A percentile compares a stretch with the other conserved stretches of the same genome.
Conservation (phyloP, 1,139 yeast species). For the Arxiozyma heterogenica region DNA sequence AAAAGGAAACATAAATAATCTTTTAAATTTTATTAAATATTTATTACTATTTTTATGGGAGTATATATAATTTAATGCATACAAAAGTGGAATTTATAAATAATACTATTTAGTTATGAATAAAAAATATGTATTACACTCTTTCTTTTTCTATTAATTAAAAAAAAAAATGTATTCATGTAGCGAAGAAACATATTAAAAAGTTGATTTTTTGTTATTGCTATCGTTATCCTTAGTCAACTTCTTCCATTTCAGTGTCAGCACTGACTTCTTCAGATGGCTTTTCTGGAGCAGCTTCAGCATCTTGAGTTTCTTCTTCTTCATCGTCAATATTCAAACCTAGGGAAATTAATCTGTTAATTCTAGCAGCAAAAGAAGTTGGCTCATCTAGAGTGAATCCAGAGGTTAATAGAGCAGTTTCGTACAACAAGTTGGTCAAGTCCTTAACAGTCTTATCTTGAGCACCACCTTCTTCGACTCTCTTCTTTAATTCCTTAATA, state of each 20-base stretch:
- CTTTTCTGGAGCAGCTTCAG: conserved; percentile 41
- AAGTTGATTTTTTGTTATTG: not conserved
- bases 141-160: no score
- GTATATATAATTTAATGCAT: not conserved
- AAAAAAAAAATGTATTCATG: conserved; percentile 1
- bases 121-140: no score
- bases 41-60: not conserved
- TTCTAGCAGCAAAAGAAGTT: conserved; percentile 92
- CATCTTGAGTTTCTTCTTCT: conserved; percentile 41
- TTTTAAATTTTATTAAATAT: no score
- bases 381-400: conserved; percentile 99
- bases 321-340: conserved; percentile 97
- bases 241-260: conserved; percentile 99
- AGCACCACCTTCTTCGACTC: conserved; percentile 95
- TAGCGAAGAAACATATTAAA: not conserved
- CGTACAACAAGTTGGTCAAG: conserved; percentile 90
- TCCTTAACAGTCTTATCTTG: conserved; percentile 98
- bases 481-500: conserved; percentile 88
- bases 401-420: conserved; percentile 95
- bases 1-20: no score
- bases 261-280: conserved; percentile 56
- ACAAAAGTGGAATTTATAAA: not conserved
- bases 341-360: conserved; percentile 93
- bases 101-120: not conserved
- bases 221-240: conserved; percentile 51